Conservation (phyloP, 768 basidiomycete genomes). For the Boletus barrowsii region DNA sequence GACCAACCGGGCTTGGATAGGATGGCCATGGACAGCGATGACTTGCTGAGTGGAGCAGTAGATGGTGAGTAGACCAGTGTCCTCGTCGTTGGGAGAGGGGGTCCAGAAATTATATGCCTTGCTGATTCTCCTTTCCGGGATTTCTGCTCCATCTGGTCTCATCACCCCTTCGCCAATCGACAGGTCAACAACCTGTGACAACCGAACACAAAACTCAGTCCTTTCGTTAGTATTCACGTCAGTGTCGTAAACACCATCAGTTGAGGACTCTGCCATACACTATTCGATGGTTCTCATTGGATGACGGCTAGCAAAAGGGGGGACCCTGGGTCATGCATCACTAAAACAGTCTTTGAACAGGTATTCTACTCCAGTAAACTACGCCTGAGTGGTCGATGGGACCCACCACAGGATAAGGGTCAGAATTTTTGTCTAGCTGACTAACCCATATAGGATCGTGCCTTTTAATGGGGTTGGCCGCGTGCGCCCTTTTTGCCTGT, state of each 20-base stretch:
- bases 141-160: not conserved
- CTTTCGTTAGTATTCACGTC: no score
- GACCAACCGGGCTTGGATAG: not conserved
- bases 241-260: not conserved
- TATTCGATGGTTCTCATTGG: not conserved
- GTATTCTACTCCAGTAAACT: no score
- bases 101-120: not conserved
- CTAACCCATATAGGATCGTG: not conserved
- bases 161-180: not conserved
- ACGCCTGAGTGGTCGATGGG: no score
- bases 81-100: not conserved
- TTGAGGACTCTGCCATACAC: not conserved
- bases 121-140: not conserved
- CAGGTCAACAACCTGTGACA: not conserved
- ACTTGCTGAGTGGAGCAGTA: not conserved
- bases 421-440: no score
- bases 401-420: no score
- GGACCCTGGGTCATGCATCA: no score
- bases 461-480: not conserved
- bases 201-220: no score
- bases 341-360: no score
- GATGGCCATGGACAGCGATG: not conserved
- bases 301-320: no score
- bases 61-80: not conserved
- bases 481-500: not conserved